Percentiles rank a stretch among this genome's conserved stretches.
These are phyloP conservation scores for Pichia phayaonensis DNA, from an alignment of 805 yeast genomes.

Conservation along the genomic window DNA sequence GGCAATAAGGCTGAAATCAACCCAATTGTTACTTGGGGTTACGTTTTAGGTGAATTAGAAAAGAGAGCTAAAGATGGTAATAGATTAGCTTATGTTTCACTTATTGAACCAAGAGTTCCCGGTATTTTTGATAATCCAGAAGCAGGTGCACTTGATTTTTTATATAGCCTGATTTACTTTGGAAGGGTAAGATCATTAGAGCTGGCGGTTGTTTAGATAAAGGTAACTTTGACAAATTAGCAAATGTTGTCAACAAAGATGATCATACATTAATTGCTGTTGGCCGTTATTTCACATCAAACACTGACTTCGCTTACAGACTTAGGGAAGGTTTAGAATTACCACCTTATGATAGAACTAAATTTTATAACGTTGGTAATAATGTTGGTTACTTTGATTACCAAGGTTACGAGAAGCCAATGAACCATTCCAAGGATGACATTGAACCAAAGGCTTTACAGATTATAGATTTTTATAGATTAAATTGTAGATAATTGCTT, in stretches of 20 bases:
- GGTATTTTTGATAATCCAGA: slow-evolving; percentile 24
- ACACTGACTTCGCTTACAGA: slow-evolving; percentile 36
- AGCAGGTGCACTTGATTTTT: slow-evolving; percentile 3
- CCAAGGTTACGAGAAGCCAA: slow-evolving; percentile 8
- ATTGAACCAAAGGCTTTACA: slow-evolving; percentile 8
- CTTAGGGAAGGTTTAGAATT: slow-evolving; percentile 30
- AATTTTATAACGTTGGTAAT: slow-evolving; percentile 27
- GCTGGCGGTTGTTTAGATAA: slow-evolving; percentile 23
- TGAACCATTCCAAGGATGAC: slow-evolving; percentile 10
- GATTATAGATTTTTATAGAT: too few relatives aligned
- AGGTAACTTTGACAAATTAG: slow-evolving; percentile 13
- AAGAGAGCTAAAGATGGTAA: slow-evolving; percentile 21
- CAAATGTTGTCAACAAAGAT: slow-evolving; percentile 19
- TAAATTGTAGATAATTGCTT: too few relatives aligned
- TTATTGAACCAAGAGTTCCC: slow-evolving; percentile 69
- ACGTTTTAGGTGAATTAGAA: slow-evolving; percentile 32
- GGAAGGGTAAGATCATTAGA: slow-evolving; percentile 19
- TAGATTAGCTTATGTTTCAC: slow-evolving; percentile 19
- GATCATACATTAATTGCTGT: slow-evolving; percentile 37
- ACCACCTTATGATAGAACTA: slow-evolving; percentile 32
- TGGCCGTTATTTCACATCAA: slow-evolving; percentile 35
- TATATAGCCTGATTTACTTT: slow-evolving; percentile 13
- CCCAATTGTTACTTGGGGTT: slow-evolving; percentile 31
- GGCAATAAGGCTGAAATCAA: too few relatives aligned
- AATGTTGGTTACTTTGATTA: slow-evolving; percentile 13